Evolutionary conservation across 257 asterid species (phyloP).

Genomic region (Lithospermum erythrorhizon): DNA sequence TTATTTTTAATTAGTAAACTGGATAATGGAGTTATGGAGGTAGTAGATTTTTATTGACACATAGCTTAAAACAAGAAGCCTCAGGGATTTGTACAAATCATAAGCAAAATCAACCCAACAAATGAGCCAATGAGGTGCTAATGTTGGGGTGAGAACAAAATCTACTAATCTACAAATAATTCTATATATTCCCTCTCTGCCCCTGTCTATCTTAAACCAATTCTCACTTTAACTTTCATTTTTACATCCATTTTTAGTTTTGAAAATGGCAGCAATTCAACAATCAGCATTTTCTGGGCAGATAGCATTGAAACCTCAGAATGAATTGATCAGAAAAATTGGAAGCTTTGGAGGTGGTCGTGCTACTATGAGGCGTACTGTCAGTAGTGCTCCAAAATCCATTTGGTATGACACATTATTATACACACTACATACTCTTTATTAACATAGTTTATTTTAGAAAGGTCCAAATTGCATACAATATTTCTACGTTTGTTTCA

Average conservation of each 20-base stretch:
- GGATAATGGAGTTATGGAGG: too few relatives aligned
- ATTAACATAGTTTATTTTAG: too few relatives aligned
- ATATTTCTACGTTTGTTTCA: too few relatives aligned
- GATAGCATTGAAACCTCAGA: conserved; percentile 50
- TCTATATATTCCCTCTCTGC: conserved; percentile 13
- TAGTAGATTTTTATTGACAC: conserved; percentile 26
- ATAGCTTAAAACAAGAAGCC: conserved; percentile 42
- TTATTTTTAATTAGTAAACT: too few relatives aligned
- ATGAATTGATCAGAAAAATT: conserved; percentile 51
- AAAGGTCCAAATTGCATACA: too few relatives aligned
- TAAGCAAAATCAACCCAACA: conserved; percentile 24
- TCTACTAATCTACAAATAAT: conserved; percentile 9
- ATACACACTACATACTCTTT: too few relatives aligned
- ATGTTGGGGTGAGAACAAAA: conserved; percentile 9
- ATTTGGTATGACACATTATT: conserved; percentile 43
- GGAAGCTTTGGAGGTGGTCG: conserved; percentile 40
- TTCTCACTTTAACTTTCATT: too few relatives aligned
- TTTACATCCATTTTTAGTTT: too few relatives aligned
- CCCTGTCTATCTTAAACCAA: not conserved
- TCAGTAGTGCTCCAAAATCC: conserved; percentile 71
- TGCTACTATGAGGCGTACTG: conserved; percentile 85
- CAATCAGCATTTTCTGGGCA: conserved; percentile 67
- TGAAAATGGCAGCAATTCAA: conserved; percentile 34
- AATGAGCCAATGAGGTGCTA: conserved; percentile 41
- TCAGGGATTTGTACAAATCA: conserved; percentile 13